Percentiles rank a stretch among this genome's conserved stretches.
phyloP scores from a whole-genome alignment of 257 asterid species.

The Ocimum tenuiflorum region DNA sequence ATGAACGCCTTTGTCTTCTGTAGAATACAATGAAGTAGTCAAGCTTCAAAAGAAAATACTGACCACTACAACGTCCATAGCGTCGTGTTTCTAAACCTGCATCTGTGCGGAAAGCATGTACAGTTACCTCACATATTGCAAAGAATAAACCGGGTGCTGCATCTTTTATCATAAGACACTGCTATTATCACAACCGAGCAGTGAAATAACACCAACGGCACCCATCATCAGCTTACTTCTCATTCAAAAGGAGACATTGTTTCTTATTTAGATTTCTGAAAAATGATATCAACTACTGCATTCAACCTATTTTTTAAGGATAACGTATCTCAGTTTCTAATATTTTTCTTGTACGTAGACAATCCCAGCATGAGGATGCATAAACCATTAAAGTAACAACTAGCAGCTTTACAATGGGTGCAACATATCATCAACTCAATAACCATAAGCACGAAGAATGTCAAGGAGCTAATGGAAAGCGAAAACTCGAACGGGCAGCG shows the following conservation, averaged over 20 bases:
- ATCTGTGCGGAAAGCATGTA: constrained; percentile 45
- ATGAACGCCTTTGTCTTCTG: constrained; percentile 80
- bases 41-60: constrained; percentile 36
- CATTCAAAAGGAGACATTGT: constrained; percentile 58
- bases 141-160: constrained; percentile 86
- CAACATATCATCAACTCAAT: constrained; percentile 38
- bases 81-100: constrained; percentile 39
- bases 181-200: constrained; percentile 84
- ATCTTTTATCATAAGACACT: constrained; percentile 81
- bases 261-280: constrained; percentile 44
- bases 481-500: constrained; percentile 60
- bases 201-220: constrained; percentile 80
- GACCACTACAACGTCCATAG: constrained; percentile 22
- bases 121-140: constrained; percentile 95
- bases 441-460: constrained; percentile 42
- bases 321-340: constrained; percentile 20
- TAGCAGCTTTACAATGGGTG: constrained; percentile 28
- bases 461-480: constrained; percentile 46
- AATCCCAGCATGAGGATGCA: constrained; percentile 25
- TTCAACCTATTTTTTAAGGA: constrained; percentile 29
- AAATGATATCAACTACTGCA: constrained; percentile 28
- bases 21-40: constrained; percentile 39
- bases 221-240: constrained; percentile 88
- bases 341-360: constrained; percentile 12
- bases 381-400: constrained; percentile 28